Conservation (phyloP, 495 filamentous ascomycete genomes). For the Umbilicaria muhlenbergii region DNA sequence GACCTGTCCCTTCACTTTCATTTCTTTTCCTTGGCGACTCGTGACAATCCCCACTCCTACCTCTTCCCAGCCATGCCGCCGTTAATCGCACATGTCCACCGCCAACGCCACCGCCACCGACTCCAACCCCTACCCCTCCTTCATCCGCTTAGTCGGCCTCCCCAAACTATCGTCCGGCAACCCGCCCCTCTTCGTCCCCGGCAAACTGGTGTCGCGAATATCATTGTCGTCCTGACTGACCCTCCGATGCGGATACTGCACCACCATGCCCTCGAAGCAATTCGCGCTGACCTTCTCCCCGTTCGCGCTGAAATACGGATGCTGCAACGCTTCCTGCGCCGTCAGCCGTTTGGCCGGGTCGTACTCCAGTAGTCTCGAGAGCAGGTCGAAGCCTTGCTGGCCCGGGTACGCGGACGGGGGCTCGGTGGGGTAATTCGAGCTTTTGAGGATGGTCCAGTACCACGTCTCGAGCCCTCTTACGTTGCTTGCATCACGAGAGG, state of each 20-base stretch:
- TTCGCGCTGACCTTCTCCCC: conserved; percentile 51
- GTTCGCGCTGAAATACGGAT: conserved; percentile 64
- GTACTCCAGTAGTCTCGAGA: conserved; percentile 74
- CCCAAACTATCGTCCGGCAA: conserved; percentile 68
- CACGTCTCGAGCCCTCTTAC: conserved; percentile 38
- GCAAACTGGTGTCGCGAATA: conserved; percentile 70
- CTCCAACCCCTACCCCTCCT: conserved; percentile 31
- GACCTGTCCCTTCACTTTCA: too few species aligned
- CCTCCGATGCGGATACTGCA: conserved; percentile 75
- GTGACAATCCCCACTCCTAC: too few species aligned
- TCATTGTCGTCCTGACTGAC: conserved; percentile 93
- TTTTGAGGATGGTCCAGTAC: conserved; percentile 48
- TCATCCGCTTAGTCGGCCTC: conserved; percentile 47
- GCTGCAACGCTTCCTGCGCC: conserved; percentile 68
- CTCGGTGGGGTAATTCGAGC: conserved; percentile 36
- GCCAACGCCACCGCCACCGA: too few species aligned
- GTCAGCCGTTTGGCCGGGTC: conserved; percentile 82
- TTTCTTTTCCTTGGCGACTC: too few species aligned
- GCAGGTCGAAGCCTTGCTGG: conserved; percentile 61
- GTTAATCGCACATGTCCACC: too few species aligned
- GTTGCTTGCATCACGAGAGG: conserved; percentile 23
- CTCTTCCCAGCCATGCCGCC: too few species aligned
- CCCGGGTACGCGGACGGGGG: conserved; percentile 42
- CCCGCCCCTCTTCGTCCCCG: conserved; percentile 83
- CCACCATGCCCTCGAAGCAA: conserved; percentile 80